Conservation (phyloP, 2,329 filamentous ascomycete species). For the Nothopassalora personata region DNA sequence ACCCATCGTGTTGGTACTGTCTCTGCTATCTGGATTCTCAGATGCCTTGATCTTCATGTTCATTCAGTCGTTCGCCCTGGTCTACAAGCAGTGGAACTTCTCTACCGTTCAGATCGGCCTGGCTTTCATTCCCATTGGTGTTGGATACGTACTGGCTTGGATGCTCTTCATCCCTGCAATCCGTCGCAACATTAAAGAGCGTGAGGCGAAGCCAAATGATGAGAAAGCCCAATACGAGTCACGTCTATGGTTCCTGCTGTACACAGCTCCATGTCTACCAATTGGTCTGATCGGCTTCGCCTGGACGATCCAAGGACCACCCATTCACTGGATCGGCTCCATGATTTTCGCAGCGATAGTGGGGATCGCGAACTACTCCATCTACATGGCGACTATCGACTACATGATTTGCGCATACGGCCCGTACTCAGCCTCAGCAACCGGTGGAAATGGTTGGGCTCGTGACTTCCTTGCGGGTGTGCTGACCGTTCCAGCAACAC, state of each 20-base stretch:
- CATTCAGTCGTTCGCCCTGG: slow-evolving; percentile 65
- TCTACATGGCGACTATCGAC: slow-evolving; percentile 67
- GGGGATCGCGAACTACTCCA: slow-evolving; percentile 60
- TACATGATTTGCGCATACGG: slow-evolving; percentile 74
- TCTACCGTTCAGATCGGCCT: slow-evolving; percentile 54
- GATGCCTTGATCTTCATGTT: slow-evolving; percentile 78
- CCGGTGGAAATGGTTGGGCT: slow-evolving; percentile 70
- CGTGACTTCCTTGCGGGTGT: slow-evolving; percentile 71
- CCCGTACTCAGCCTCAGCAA: slow-evolving; percentile 68
- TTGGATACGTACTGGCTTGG: slow-evolving; percentile 64
- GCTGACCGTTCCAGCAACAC: slow-evolving; percentile 62
- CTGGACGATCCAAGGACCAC: slow-evolving; percentile 62
- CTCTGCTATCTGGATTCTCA: slow-evolving; percentile 67
- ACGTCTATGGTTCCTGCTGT: slow-evolving; percentile 63
- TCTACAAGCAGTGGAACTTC: slow-evolving; percentile 66
- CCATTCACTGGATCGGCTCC: slow-evolving; percentile 63
- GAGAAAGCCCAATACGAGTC: slow-evolving; percentile 58
- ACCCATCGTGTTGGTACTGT: slow-evolving; percentile 67
- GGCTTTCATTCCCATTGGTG: slow-evolving; percentile 60
- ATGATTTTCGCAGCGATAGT: slow-evolving; percentile 64
- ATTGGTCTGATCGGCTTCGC: slow-evolving; percentile 69
- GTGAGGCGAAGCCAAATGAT: slow-evolving; percentile 45
- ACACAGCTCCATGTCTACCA: slow-evolving; percentile 56
- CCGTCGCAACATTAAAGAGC: slow-evolving; percentile 48
- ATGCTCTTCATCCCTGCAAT: slow-evolving; percentile 53